These are phyloP conservation scores for Coniferiporia sulphurascens DNA, from an alignment of 1,284 basidiomycete species.

Conservation along the genomic window DNA sequence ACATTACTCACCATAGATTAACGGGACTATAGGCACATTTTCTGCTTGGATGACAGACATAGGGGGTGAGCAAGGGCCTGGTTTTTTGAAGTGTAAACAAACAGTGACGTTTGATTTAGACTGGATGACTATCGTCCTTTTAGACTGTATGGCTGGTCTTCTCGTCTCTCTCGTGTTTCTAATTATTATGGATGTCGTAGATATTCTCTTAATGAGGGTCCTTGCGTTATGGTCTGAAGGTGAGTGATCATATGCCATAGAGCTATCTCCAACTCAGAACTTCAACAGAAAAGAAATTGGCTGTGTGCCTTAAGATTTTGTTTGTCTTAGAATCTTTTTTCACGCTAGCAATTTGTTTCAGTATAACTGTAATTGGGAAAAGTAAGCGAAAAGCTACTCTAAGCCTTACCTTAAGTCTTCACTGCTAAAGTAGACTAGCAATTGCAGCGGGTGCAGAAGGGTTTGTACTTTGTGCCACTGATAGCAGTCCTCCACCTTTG, in stretches of 20 bases:
- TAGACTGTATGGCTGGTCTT: background rate
- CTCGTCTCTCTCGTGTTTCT: background rate
- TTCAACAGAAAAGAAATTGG: background rate
- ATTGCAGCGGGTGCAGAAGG: background rate
- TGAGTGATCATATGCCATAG: background rate
- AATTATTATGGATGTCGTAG: background rate
- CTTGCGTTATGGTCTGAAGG: background rate
- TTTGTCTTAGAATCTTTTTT: background rate
- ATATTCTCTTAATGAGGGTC: constrained; percentile 8
- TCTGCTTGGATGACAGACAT: background rate
- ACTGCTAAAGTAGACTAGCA: background rate
- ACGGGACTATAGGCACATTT: too few relatives aligned
- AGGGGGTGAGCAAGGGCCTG: background rate
- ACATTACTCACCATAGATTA: too few relatives aligned
- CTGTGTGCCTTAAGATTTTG: background rate
- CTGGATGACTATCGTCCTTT: constrained; percentile 2
- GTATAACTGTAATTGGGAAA: background rate
- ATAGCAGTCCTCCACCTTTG: background rate
- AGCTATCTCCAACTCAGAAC: background rate
- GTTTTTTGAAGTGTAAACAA: background rate
- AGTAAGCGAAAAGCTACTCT: background rate
- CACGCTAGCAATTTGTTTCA: background rate
- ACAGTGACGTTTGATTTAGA: background rate
- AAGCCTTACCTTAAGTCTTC: background rate
- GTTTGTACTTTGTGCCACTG: background rate